Conservation (phyloP, 306 rosid species). For the Pachyrhizus erosus region DNA sequence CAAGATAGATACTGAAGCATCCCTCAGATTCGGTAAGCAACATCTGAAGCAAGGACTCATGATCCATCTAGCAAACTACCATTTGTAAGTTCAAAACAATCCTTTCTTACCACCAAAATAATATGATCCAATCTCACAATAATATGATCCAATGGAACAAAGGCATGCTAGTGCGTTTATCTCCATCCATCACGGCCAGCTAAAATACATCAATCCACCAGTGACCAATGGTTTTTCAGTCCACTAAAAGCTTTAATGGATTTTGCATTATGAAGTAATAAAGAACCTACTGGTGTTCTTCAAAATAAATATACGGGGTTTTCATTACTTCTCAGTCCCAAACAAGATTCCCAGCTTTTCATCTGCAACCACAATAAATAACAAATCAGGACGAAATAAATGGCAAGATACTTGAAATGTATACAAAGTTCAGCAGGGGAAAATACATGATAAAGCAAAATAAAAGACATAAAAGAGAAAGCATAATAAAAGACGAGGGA, state of each 20-base stretch:
- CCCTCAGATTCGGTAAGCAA: slow-evolving; percentile 24
- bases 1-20: slow-evolving; percentile 14
- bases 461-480: slow-evolving; percentile 18
- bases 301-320: background rate
- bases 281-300: slow-evolving; percentile 14
- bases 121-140: slow-evolving; percentile 18
- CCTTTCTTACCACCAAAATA: slow-evolving; percentile 2
- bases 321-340: slow-evolving; percentile 12
- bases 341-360: slow-evolving; percentile 36
- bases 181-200: slow-evolving; percentile 30
- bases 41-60: background rate
- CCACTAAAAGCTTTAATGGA: background rate
- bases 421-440: slow-evolving; percentile 8
- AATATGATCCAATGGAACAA: slow-evolving; percentile 28
- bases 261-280: slow-evolving; percentile 21
- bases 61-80: slow-evolving; percentile 19
- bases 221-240: slow-evolving; percentile 7
- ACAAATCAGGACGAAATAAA: slow-evolving; percentile 41
- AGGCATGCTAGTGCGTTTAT: slow-evolving; percentile 20
- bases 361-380: slow-evolving; percentile 56
- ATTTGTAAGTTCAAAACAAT: background rate
- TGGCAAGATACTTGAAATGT: slow-evolving; percentile 24
- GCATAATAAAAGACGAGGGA: slow-evolving; percentile 16
- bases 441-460: slow-evolving; percentile 1
- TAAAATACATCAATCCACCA: slow-evolving; percentile 24